Evolutionary conservation across 2,329 filamentous ascomycete species (phyloP), one percentile per base, ranked within the genome.

Genomic region (Trichoderma atroviride): DNA sequence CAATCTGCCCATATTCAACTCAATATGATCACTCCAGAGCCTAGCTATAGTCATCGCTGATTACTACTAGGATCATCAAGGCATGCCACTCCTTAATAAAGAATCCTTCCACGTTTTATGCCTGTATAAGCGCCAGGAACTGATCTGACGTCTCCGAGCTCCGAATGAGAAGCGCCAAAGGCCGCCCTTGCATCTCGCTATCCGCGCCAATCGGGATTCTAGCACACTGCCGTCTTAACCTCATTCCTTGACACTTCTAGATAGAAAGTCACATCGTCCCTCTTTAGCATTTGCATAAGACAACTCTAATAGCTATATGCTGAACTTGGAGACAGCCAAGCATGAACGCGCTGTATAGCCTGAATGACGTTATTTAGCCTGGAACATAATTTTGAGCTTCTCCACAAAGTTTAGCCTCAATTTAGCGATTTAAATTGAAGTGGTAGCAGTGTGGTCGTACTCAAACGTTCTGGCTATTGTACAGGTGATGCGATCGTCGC

Each of bases 301-400:
- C 4, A 31, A 35, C 35, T 10, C 55, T 35, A 43, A 9, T 47
- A 53, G 4, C 5, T 29, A 33, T 61, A 27, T 24, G 27, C 2
- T 31, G n/a, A 24, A 24, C 29, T 37, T 35, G 16, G 31, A 24
- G 22, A 62, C 16, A 22, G 22, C 6, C 13, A 22, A 24, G 6
- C 16, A 33, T 3, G 53, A 5, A 52, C 14, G 6, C 33, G 0
- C 31, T 11, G 19, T n/a, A 31, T 40, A 65, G 62, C 62, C 62
- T 65, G 35, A 65, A 65, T 33, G 1, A 33, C 10, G 4, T 19
- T 19, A 47, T 57, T 57, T 55, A 65, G 62, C 62, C 62, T 65
- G 14, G 62, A 65, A 16, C n/a, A 27, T 29, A 22, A 10, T n/a
- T 2, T 14, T 43, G 24, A 11, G 1, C 13, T 22, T 40, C 27